Base-by-base conservation (phyloP, 1,139 yeast species). In the Tardiomyces blankii region DNA sequence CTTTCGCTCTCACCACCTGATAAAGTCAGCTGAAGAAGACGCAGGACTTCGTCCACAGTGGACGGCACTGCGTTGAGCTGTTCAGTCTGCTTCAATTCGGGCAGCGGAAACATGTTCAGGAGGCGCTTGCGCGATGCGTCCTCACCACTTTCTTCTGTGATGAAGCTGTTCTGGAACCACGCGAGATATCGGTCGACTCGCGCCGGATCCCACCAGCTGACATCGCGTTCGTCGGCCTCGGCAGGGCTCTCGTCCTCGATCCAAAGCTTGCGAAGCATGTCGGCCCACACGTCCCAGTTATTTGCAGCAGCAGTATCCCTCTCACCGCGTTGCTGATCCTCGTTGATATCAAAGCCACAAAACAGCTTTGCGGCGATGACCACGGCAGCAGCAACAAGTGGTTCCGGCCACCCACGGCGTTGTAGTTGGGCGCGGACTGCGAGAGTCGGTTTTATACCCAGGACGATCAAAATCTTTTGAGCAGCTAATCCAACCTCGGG, bases 231-330 rank as follows among this genome's bases (percentile, higher is more conserved):
- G 40, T 54, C 56, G 1, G 49, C 48, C 8, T 51, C 52, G 5
- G 50, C 49, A 32, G 55, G 52, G 11, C 49, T 44, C 44, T 60
- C 63, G 39, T 58, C 62, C 39, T 55, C 58, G 23, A 58, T 44
- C 64, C 64, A 60, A 7, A 56, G 38, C 39, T 56, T 52, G 7
- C 60, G 52, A 14, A 62, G 44, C 51, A 57, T 44, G 25, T 53
- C 55, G 18, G 48, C 46, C 65, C 66, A 63, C 4, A 54, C 43
- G 14, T 48, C 49, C 64, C 64, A 59, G 47, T 63, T 61, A 18
- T 14, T 42, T 14, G 48, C 40, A 8, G 54, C 51, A 16, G 50
- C 28, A 12, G 11, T 12, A 14, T 4, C 19, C 25, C 7, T 21
- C 25, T 21, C 25, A 4, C 7, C 4, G 25, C 25, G 25, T 7